Evolutionary conservation across 1,284 basidiomycete species (phyloP), one percentile per base, ranked within the genome.

Genomic region (Trametes polyzona): DNA sequence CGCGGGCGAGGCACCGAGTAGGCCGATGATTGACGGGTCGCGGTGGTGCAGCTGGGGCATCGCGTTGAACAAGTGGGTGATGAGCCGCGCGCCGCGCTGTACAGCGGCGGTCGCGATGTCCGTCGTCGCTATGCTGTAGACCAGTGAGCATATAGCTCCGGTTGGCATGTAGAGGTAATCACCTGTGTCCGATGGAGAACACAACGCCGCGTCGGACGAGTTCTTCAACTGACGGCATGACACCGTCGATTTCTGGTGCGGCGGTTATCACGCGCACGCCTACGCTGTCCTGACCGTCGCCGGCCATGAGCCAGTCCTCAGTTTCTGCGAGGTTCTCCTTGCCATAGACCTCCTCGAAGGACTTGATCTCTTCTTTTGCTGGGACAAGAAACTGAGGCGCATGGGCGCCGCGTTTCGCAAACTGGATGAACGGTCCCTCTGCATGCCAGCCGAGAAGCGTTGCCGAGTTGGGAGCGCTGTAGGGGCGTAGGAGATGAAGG

Each of bases 51-150:
- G 74, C 65, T 89, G 89, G 3, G 91, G 90, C 92, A 95, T 95
- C 5, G 92, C 92, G 67, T 96, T 96, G 84, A 95, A 95, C 19
- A 96, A 78, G 72, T 96, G 94, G 0, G 94, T 96, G 65, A 96
- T 93, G 63, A 95, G 84, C 7, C 86, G 79, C 4, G 93, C 92
- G 27, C 92, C 92, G 51, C 78, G 76, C 37, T 81, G 75, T 6
- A 92, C 81, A 2, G 91, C 90, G 1, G 75, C 77, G 4, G 84
- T 84, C 4, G 92, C 90, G 50, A 85, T 77, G 21, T 86, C 83
- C 2, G 87, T 86, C 19, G 82, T 80, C 36, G 86, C 86, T 57
- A 83, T 81, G 62, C 88, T 89, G 57, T 8, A 33, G 5, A 8
- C 3, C n/a, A 8, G 39, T 47, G 2, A 49, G 37, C 23, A 17